Base-by-base conservation (phyloP, 192 early-diverging fungal species). In the Gigaspora rosea region DNA sequence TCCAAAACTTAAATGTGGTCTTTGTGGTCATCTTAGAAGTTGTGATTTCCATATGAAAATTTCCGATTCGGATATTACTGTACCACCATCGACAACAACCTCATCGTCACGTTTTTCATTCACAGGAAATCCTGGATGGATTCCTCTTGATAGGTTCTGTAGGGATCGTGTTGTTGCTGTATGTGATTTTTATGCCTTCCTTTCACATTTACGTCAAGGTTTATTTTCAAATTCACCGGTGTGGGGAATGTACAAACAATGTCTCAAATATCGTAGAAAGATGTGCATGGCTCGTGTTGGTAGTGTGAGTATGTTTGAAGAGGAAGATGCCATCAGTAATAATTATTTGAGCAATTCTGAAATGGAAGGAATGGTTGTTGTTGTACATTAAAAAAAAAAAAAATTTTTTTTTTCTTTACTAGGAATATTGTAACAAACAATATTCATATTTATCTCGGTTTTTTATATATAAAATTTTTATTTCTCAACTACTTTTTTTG, bases 61-160 rank as follows among this genome's bases (percentile, higher is more conserved):
- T 41, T 58, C 75, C 13, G 75, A 64, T 41, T 64, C 75, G 9
- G 75, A 76, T 67, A 64, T 50, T 20, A 64, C 33, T 27, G 64
- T 76, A 65, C 33, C 78, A 81, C 71, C 66, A 9, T 27, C 58
- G 2, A 47, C 76, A 33, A 63, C 66, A 11, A 51, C 63, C 1
- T 15, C 74, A 12, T 57, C 64, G 35, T 59, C 77, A 18, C 57
- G 16, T 12, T 69, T 58, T 27, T 63, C 77, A 0, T 18, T 72
- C 9, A 62, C 20, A 4, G 47, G 48, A 18, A 56, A 50, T 20
- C 74, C 52, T 6, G 69, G 70, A 49, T 89, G 86, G 84, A 78
- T 85, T 32, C 89, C 89, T 8, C 71, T 94, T 9, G 94, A 94
- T 81, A 82, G 89, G 22, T 93, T 93, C 78, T 96, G 95, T 83